Percentiles rank a stretch among this genome's conserved stretches.
Conservation (phyloP, 331 rosid species). For the Quercus phellos region DNA sequence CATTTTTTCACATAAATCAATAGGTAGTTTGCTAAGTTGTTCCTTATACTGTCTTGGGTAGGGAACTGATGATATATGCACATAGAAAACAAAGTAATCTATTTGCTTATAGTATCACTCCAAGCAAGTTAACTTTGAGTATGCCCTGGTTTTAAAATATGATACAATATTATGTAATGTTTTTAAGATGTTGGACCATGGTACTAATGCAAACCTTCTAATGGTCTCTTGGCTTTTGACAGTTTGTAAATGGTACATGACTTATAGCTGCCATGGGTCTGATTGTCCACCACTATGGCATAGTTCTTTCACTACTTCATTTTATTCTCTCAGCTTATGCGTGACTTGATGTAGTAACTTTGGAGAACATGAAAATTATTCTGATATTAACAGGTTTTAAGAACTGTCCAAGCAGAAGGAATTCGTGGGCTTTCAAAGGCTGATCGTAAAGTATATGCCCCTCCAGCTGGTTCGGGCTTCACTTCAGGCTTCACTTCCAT, state of each 20-base stretch:
- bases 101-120: not conserved
- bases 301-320: not conserved
- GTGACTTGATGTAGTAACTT: not conserved
- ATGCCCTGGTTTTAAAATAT: no score
- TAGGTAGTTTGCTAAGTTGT: not conserved
- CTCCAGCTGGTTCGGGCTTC: constrained; percentile 98
- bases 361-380: not conserved
- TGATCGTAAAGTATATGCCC: constrained; percentile 70
- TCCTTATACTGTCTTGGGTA: not conserved
- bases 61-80: not conserved
- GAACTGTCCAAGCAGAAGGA: constrained; percentile 94
- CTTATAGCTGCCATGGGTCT: no score
- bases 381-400: constrained; percentile 51
- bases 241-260: no score
- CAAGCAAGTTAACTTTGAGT: not conserved
- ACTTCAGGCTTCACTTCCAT: constrained; percentile 68
- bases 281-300: not conserved
- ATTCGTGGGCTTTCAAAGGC: constrained; percentile 72
- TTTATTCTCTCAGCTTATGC: not conserved
- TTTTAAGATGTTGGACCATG: no score
- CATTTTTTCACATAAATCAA: constrained; percentile 13
- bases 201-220: no score
- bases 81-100: constrained; percentile 1
- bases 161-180: no score
- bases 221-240: no score